These are phyloP conservation scores for Didymella segeticola DNA, from an alignment of 2,329 filamentous ascomycete genomes.

Conservation along the genomic window DNA sequence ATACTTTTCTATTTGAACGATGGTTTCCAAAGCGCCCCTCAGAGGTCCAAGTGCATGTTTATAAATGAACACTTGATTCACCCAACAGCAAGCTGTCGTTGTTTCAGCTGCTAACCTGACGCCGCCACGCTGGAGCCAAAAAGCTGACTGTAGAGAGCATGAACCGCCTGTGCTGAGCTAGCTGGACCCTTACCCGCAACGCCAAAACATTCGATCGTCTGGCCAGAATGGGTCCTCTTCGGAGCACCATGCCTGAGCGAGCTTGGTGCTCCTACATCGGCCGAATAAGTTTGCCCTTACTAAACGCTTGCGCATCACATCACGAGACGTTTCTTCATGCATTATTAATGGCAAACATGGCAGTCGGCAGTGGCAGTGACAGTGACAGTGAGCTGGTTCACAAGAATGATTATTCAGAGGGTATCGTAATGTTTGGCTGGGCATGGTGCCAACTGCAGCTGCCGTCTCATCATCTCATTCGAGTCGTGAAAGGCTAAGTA, in stretches of 20 bases:
- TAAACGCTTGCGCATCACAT: conserved; percentile 1
- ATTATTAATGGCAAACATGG: background rate
- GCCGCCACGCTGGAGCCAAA: conserved; percentile 23
- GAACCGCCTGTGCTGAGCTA: conserved; percentile 5
- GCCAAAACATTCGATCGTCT: conserved; percentile 8
- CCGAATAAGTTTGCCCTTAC: background rate
- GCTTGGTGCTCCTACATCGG: conserved; percentile 8
- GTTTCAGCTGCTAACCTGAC: conserved; percentile 20
- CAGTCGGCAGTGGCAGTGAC: background rate
- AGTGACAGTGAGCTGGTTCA: conserved; percentile 1
- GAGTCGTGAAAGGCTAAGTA: conserved; percentile 42
- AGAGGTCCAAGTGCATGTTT: background rate
- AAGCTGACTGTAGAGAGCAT: conserved; percentile 13
- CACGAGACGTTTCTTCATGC: conserved; percentile 3
- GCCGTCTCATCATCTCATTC: conserved; percentile 41
- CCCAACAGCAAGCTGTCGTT: conserved; percentile 10
- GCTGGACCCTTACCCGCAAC: conserved; percentile 3
- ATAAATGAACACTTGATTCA: conserved; percentile 8
- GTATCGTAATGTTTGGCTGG: conserved; percentile 16
- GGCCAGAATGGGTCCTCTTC: conserved; percentile 1
- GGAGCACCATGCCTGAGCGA: conserved; percentile 5
- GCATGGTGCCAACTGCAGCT: conserved; percentile 32
- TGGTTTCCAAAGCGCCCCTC: background rate
- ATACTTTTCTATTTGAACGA: conserved; percentile 10
- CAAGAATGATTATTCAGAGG: conserved; percentile 19